Conservation (phyloP, 495 filamentous ascomycete species). For the Penicillium soppii region DNA sequence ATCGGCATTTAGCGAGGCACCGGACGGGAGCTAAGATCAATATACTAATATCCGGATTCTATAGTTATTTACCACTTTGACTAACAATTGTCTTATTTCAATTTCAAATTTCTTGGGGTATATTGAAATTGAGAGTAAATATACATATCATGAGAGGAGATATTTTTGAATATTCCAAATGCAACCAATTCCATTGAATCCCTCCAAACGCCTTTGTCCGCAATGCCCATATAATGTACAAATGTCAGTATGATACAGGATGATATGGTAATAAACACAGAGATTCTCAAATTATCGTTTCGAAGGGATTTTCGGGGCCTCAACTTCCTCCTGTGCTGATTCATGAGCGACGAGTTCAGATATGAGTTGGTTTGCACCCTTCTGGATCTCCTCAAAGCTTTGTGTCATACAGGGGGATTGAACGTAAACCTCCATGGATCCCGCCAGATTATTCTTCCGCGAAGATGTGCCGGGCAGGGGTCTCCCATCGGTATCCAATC, state of each 20-base stretch:
- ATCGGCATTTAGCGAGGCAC: conserved; percentile 34
- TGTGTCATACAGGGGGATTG: conserved; percentile 9
- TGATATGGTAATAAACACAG: conserved; percentile 6
- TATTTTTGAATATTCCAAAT: conserved; percentile 3
- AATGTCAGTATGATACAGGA: conserved; percentile 16
- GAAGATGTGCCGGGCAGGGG: conserved; percentile 9
- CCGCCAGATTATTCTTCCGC: conserved; percentile 15
- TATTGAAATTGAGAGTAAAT: too few relatives aligned
- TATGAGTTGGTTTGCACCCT: conserved; percentile 21
- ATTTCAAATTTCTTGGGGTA: background rate
- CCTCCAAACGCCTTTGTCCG: conserved; percentile 15
- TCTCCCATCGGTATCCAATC: conserved; percentile 55
- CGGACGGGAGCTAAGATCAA: conserved; percentile 21
- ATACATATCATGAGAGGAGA: background rate
- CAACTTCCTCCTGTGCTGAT: background rate
- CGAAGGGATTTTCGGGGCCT: background rate
- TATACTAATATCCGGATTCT: conserved; percentile 17
- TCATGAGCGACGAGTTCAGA: background rate
- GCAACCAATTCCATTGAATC: background rate
- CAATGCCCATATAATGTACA: conserved; percentile 19
- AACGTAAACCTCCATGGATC: conserved; percentile 29
- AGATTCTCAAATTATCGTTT: background rate
- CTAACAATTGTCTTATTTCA: background rate
- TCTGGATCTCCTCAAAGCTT: conserved; percentile 22
- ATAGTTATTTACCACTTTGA: background rate